phyloP scores from a whole-genome alignment of 202 grass and related monocot genomes.

The Zizania palustris region DNA sequence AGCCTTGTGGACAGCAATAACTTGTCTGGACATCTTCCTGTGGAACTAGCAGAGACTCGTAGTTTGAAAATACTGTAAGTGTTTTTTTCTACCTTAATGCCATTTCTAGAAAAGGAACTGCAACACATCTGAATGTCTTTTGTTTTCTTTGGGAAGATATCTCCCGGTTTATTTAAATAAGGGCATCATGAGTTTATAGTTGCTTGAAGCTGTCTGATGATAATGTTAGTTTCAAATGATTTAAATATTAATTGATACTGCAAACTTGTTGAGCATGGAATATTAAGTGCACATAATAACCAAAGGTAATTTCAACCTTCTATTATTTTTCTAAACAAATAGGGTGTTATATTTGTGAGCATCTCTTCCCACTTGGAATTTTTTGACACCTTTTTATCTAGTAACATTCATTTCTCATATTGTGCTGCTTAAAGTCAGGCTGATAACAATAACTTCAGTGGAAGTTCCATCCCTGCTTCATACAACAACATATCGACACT shows the following conservation, averaged over 20 bases:
- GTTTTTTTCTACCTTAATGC: slow-evolving; percentile 16
- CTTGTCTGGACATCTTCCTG: slow-evolving; percentile 91
- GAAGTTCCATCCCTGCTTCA: slow-evolving; percentile 81
- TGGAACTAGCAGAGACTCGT: slow-evolving; percentile 49
- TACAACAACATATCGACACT: slow-evolving; percentile 68
- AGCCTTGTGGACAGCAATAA: slow-evolving; percentile 94
- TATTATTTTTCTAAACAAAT: slow-evolving; percentile 18
- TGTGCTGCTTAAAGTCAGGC: slow-evolving; percentile 75
- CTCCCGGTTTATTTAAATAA: slow-evolving; percentile 11
- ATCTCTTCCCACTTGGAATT: background rate
- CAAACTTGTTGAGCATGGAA: slow-evolving; percentile 35
- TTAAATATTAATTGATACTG: slow-evolving; percentile 17
- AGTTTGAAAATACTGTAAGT: slow-evolving; percentile 82
- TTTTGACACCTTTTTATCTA: slow-evolving; percentile 22
- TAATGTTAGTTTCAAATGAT: slow-evolving; percentile 15
- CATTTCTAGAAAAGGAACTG: slow-evolving; percentile 8
- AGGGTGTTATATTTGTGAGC: background rate
- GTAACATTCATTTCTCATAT: slow-evolving; percentile 43
- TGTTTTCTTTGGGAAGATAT: slow-evolving; percentile 27
- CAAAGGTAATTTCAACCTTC: slow-evolving; percentile 4
- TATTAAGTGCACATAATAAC: slow-evolving; percentile 5
- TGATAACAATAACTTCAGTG: slow-evolving; percentile 97
- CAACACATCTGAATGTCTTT: background rate
- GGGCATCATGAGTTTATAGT: slow-evolving; percentile 13
- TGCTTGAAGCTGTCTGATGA: slow-evolving; percentile 15